A percentile compares a stretch with the other conserved stretches of the same genome.
Conservation (phyloP, 352 stramenopile species). For the Albugo candida region DNA sequence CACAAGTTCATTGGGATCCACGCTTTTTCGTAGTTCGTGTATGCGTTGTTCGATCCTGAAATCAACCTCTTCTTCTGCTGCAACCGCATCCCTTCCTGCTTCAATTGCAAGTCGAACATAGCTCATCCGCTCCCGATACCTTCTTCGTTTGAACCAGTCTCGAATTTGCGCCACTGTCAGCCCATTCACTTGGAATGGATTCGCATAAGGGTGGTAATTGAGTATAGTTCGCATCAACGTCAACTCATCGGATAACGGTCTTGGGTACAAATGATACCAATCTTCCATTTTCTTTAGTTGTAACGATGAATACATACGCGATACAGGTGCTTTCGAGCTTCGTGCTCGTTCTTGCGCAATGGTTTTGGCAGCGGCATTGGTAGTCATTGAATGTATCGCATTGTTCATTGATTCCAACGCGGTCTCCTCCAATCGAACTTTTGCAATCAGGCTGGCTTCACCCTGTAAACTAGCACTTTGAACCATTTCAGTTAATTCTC, state of each 20-base stretch:
- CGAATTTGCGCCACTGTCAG: conserved; percentile 49
- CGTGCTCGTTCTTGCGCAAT: conserved; percentile 54
- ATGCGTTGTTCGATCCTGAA: conserved; percentile 62
- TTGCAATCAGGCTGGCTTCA: conserved; percentile 56
- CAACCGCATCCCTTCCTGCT: conserved; percentile 26
- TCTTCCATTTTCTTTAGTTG: conserved; percentile 67
- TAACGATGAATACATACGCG: conserved; percentile 30
- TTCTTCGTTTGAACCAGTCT: conserved; percentile 74
- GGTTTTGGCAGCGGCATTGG: conserved; percentile 34
- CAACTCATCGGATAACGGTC: conserved; percentile 53
- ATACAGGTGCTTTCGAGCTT: conserved; percentile 26
- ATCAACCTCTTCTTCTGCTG: conserved; percentile 59
- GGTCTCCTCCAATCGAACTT: conserved; percentile 37
- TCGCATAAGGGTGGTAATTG: conserved; percentile 59
- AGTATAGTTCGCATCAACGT: conserved; percentile 71
- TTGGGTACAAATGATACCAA: conserved; percentile 70
- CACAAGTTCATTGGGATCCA: conserved; percentile 64
- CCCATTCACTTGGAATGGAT: conserved; percentile 33
- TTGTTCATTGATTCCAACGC: conserved; percentile 35
- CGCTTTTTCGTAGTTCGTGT: conserved; percentile 30
- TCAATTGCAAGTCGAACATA: conserved; percentile 59
- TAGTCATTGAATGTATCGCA: conserved; percentile 39
- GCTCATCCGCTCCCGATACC: conserved; percentile 55
- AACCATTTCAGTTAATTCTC: conserved; percentile 59
- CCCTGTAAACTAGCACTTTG: conserved; percentile 72